Evolutionary conservation across 495 filamentous ascomycete species (phyloP), one percentile per base, ranked within the genome.

Genomic region (Penicillium robsamsonii): DNA sequence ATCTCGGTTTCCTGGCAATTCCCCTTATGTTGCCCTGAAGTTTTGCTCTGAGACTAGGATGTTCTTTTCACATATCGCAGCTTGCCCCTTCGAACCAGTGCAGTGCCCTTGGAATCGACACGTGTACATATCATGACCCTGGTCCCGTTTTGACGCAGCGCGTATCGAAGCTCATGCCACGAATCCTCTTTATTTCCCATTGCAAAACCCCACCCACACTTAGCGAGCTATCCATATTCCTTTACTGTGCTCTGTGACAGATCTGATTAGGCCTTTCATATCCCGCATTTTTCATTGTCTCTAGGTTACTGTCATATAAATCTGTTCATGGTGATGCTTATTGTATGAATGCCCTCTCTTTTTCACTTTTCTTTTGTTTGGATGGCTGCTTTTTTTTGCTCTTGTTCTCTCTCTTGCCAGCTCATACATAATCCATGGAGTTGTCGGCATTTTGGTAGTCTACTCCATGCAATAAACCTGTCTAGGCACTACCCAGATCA

Each of bases 61-160:
- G 5, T 37, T 17, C 20, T 27, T 18, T 56, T 42, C 13, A 56
- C 55, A 59, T 63, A 50, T 56, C 33, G 48, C 62, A 49, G 43
- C 58, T 49, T 67, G 51, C 46, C 46, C 33, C 40, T 60, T 63
- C 57, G 31, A 50, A 38, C 50, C 46, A 49, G 54, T 38, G 43
- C 48, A 55, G 54, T 38, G 43, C 48, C 55, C 42, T 50, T 57
- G 50, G 54, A 56, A 56, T 61, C 54, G 51, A 63, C 57, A 53
- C 46, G 58, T 57, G 63, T 66, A 66, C 61, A 66, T 64, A 66
- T 61, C 52, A 40, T 46, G 41, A 22, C 25, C 35, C 59, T 60
- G 58, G 35, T 50, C 46, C 30, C 45, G 31, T 44, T 40, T 40
- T 63, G 48, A 55, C 25, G 46, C 56, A 56, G 57, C 33, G 35